phyloP scores from a whole-genome alignment of 352 stramenopile species.

The Pythium dissimile region DNA sequence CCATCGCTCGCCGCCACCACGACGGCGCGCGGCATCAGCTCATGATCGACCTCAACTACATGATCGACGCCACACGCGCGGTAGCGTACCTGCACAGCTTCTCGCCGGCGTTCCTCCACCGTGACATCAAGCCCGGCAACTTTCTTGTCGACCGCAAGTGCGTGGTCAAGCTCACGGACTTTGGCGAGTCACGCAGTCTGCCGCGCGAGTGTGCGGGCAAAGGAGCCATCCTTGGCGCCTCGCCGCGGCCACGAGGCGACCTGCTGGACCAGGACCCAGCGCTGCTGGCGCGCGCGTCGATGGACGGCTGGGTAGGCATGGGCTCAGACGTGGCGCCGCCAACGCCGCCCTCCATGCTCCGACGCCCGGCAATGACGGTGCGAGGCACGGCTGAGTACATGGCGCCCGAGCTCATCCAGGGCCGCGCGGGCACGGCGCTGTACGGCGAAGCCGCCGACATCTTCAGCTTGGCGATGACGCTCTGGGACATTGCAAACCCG shows the following conservation, averaged over 20 bases:
- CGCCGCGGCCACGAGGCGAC: background rate
- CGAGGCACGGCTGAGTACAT: slow-evolving; percentile 79
- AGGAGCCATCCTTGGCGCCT: slow-evolving; percentile 22
- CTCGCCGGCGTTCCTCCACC: slow-evolving; percentile 61
- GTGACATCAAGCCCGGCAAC: slow-evolving; percentile 76
- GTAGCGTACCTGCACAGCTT: slow-evolving; percentile 77
- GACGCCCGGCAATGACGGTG: slow-evolving; percentile 53
- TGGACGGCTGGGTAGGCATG: slow-evolving; percentile 7
- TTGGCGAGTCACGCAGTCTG: slow-evolving; percentile 33
- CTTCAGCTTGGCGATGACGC: slow-evolving; percentile 68
- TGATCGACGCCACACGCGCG: slow-evolving; percentile 57
- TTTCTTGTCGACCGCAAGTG: slow-evolving; percentile 65
- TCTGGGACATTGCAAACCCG: slow-evolving; percentile 76
- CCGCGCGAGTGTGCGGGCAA: slow-evolving; percentile 16
- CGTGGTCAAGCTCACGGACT: slow-evolving; percentile 35
- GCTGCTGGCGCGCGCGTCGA: background rate
- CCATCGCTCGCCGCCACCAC: slow-evolving; percentile 38
- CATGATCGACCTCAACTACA: slow-evolving; percentile 57
- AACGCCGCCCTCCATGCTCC: background rate
- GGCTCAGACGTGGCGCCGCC: background rate
- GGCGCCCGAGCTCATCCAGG: slow-evolving; percentile 74
- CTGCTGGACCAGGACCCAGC: background rate
- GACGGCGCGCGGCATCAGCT: slow-evolving; percentile 53
- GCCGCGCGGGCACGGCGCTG: slow-evolving; percentile 57
- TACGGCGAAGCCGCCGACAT: slow-evolving; percentile 75